These are phyloP conservation scores for Wickerhamomyces queroliae DNA, from an alignment of 805 yeast species.

Conservation along the genomic window DNA sequence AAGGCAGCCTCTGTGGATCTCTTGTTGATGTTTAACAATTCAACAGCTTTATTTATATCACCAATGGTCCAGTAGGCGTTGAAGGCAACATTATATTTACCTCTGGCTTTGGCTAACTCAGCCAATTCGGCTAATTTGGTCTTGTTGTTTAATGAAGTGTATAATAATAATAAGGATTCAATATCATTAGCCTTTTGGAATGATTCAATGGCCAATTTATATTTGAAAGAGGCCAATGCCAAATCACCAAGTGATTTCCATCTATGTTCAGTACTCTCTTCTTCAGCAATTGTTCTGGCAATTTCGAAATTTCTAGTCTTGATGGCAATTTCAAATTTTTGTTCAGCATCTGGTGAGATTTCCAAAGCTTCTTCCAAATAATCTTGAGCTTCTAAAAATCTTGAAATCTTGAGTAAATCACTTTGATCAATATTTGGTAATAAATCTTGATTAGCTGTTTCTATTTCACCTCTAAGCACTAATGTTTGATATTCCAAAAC, in stretches of 20 bases:
- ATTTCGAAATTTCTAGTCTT: constrained; percentile 63
- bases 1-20: constrained; percentile 83
- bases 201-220: constrained; percentile 73
- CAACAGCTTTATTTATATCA: constrained; percentile 55
- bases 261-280: constrained; percentile 54
- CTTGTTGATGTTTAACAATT: constrained; percentile 59
- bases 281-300: constrained; percentile 63
- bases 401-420: constrained; percentile 72
- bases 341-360: constrained; percentile 82
- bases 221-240: constrained; percentile 72
- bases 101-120: constrained; percentile 56
- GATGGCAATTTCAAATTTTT: constrained; percentile 85
- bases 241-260: constrained; percentile 93
- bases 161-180: constrained; percentile 73
- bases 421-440: constrained; percentile 58
- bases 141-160: constrained; percentile 74
- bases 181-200: constrained; percentile 76
- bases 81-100: constrained; percentile 87
- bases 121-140: constrained; percentile 60
- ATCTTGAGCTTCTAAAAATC: constrained; percentile 93
- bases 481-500: constrained; percentile 95
- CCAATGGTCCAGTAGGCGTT: constrained; percentile 87
- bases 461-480: constrained; percentile 91
- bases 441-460: constrained; percentile 59
- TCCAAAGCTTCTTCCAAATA: constrained; percentile 76